phyloP scores from a whole-genome alignment of 805 yeast genomes.

The Yamadazyma laniorum region DNA sequence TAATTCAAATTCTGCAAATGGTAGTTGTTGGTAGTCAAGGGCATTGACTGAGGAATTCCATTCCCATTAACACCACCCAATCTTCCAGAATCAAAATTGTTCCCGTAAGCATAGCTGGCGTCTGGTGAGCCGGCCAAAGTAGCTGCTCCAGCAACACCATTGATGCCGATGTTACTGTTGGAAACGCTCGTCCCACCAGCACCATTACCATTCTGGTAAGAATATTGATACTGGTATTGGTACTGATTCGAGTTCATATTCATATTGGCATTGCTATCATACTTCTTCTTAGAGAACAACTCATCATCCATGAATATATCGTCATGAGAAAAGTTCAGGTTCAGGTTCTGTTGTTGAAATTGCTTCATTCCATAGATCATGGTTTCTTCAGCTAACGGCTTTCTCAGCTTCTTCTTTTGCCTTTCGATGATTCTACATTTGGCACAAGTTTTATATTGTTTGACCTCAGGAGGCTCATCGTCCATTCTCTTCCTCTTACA shows the following conservation, averaged over 20 bases:
- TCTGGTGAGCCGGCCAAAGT: constrained; percentile 1
- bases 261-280: constrained; percentile 8
- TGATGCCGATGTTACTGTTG: constrained; percentile 2
- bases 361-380: constrained; percentile 46
- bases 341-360: constrained; percentile 39
- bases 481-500: constrained; percentile 55
- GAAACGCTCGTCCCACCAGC: constrained; percentile 1
- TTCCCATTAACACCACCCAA: constrained; percentile 12
- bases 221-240: constrained; percentile 12
- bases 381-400: constrained; percentile 47
- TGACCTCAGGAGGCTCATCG: constrained; percentile 55
- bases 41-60: constrained; percentile 12
- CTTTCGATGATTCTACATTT: constrained; percentile 57
- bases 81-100: constrained; percentile 4
- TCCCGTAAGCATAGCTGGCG: constrained; percentile 5
- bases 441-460: constrained; percentile 57
- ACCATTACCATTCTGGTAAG: constrained; percentile 7
- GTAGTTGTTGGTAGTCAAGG: constrained; percentile 5
- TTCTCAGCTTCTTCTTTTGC: constrained; percentile 41
- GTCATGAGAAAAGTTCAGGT: constrained; percentile 17
- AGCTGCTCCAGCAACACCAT: constrained; percentile 5
- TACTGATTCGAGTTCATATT: constrained; percentile 8
- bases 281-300: constrained; percentile 12
- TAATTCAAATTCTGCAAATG: constrained; percentile 12
- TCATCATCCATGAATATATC: constrained; percentile 21